Conservation (phyloP, 2,329 filamentous ascomycete species). For the Cladophialophora bantiana region DNA sequence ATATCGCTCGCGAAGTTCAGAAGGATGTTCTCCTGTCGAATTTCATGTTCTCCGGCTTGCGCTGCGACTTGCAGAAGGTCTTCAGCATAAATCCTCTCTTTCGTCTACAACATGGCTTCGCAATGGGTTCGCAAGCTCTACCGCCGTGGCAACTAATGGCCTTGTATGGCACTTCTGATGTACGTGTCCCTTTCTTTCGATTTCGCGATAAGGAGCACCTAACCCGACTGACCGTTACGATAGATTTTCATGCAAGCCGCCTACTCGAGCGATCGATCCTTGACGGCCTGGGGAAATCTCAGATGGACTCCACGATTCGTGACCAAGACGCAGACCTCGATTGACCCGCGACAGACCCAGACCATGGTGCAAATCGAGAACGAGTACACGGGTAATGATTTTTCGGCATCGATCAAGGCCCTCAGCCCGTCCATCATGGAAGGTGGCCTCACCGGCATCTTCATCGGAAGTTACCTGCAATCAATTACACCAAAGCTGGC, state of each 20-base stretch:
- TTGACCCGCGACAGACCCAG: constrained; percentile 77
- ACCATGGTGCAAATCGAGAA: constrained; percentile 94
- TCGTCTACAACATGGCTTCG: constrained; percentile 96
- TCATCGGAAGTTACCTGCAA: constrained; percentile 94
- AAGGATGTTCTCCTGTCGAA: constrained; percentile 96
- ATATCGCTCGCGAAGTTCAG: constrained; percentile 87
- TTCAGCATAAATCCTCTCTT: constrained; percentile 94
- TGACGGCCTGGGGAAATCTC: constrained; percentile 91
- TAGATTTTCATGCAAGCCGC: constrained; percentile 96
- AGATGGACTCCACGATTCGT: constrained; percentile 81
- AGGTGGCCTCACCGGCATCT: constrained; percentile 91
- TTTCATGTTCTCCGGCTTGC: constrained; percentile 94
- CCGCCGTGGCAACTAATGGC: constrained; percentile 95
- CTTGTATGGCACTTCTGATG: constrained; percentile 91
- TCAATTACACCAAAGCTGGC: constrained; percentile 86
- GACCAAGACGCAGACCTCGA: constrained; percentile 86
- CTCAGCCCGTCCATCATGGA: constrained; percentile 95
- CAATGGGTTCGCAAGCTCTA: constrained; percentile 86
- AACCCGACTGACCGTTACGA: constrained; percentile 19
- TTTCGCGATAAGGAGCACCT: background rate
- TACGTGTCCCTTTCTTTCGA: constrained; percentile 52
- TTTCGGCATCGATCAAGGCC: constrained; percentile 89
- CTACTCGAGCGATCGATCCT: constrained; percentile 87
- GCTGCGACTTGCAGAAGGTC: constrained; percentile 94
- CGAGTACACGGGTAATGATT: constrained; percentile 92